A percentile compares a stretch with the other conserved stretches of the same genome.
phyloP scores from a whole-genome alignment of 805 yeast genomes.

The Candida xiaguanensis region DNA sequence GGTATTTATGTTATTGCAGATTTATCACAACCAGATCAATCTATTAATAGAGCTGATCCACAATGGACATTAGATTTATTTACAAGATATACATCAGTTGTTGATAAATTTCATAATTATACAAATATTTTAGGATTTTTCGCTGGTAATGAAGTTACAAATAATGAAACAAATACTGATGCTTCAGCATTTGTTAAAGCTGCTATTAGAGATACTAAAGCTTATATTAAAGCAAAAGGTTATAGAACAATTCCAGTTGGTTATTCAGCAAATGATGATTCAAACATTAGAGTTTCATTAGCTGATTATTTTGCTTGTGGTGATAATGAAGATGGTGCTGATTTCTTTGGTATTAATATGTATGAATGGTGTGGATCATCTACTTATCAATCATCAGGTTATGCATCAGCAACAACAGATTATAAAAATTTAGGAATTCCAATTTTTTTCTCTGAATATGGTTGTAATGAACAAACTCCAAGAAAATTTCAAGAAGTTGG shows the following conservation, averaged over 20 bases:
- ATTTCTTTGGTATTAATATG: slow-evolving; percentile 86
- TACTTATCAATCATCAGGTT: slow-evolving; percentile 59
- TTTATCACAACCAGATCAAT: slow-evolving; percentile 64
- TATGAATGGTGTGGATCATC: slow-evolving; percentile 84
- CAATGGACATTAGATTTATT: slow-evolving; percentile 60
- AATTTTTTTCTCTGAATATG: slow-evolving; percentile 77
- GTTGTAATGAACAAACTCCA: slow-evolving; percentile 69
- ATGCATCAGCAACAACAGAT: slow-evolving; percentile 58
- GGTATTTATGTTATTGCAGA: slow-evolving; percentile 93
- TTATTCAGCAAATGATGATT: slow-evolving; percentile 77
- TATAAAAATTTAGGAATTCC: slow-evolving; percentile 68
- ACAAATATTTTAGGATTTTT: slow-evolving; percentile 77
- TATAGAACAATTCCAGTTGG: slow-evolving; percentile 77
- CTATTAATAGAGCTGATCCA: slow-evolving; percentile 63
- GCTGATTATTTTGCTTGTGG: slow-evolving; percentile 82
- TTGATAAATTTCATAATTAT: slow-evolving; percentile 65
- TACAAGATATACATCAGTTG: slow-evolving; percentile 64
- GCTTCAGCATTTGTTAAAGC: slow-evolving; percentile 83
- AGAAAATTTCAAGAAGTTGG: slow-evolving; percentile 71
- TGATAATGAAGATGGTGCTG: slow-evolving; percentile 58
- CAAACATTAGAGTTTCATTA: slow-evolving; percentile 57
- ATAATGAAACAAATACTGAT: slow-evolving; percentile 59
- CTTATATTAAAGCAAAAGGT: slow-evolving; percentile 54
- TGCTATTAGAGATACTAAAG: slow-evolving; percentile 73
- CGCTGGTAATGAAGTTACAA: slow-evolving; percentile 84